Evolutionary conservation across 2,329 filamentous ascomycete genomes (phyloP).

Genomic region (Rosellinia necatrix): DNA sequence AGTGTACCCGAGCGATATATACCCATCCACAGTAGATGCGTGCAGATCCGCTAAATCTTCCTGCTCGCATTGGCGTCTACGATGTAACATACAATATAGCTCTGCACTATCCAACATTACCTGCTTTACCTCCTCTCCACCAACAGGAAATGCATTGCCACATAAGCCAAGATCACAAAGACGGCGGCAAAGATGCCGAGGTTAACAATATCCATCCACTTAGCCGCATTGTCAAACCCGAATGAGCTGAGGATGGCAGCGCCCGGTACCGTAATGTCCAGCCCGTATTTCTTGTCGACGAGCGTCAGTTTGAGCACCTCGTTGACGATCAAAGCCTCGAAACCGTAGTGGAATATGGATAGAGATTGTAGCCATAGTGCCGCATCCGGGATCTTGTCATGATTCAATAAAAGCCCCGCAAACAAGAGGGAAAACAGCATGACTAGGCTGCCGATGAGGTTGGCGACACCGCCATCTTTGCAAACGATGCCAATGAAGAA

Average conservation of each 20-base stretch:
- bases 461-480: conserved; percentile 88
- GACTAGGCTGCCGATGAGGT: conserved; percentile 88
- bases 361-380: conserved; percentile 90
- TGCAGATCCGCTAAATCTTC: conserved; percentile 14
- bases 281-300: conserved; percentile 91
- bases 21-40: conserved; percentile 4
- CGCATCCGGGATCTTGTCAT: conserved; percentile 84
- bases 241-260: conserved; percentile 93
- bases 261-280: conserved; percentile 95
- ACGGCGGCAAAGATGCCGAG: conserved; percentile 79
- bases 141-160: conserved; percentile 89
- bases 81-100: conserved; percentile 2
- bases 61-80: neutral
- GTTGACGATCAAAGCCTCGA: conserved; percentile 95
- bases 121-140: conserved; percentile 77
- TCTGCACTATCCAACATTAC: neutral
- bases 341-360: conserved; percentile 98
- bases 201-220: conserved; percentile 84
- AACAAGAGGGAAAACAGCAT: conserved; percentile 98
- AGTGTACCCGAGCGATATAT: conserved; percentile 30
- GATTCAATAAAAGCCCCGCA: conserved; percentile 90
- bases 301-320: conserved; percentile 90
- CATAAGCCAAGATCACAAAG: conserved; percentile 88
- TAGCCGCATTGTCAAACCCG: conserved; percentile 84
- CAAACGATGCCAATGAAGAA: conserved; percentile 96